A percentile compares a stretch with the other conserved stretches of the same genome.
Evolutionary conservation across 345 rosid genomes (phyloP).

Genomic region (Lumnitzera racemosa): DNA sequence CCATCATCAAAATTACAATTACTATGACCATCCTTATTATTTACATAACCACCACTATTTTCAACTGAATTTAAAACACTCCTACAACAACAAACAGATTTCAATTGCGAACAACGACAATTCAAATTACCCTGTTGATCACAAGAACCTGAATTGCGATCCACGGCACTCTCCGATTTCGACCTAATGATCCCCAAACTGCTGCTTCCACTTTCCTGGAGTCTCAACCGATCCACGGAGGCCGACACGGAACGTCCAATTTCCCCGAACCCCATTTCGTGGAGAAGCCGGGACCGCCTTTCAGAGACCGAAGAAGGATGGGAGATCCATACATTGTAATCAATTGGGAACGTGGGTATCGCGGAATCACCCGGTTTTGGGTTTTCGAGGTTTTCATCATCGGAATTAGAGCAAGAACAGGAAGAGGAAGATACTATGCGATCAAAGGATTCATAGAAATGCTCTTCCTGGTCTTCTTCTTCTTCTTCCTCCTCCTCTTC

Average conservation of each 20-base stretch:
- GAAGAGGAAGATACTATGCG: slow-evolving; percentile 23
- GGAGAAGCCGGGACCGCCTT: slow-evolving; percentile 32
- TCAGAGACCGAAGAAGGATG: slow-evolving; percentile 38
- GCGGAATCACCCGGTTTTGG: slow-evolving; percentile 18
- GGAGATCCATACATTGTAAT: slow-evolving; percentile 41
- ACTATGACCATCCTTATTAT: slow-evolving; percentile 4
- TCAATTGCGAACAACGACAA: background rate
- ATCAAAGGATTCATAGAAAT: slow-evolving; percentile 33
- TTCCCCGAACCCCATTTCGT: slow-evolving; percentile 28
- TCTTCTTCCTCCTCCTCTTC: too few species aligned
- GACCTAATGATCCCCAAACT: slow-evolving; percentile 21
- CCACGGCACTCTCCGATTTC: slow-evolving; percentile 22
- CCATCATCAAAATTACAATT: background rate
- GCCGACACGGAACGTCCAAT: slow-evolving; percentile 11
- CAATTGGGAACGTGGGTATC: slow-evolving; percentile 10
- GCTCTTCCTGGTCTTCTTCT: slow-evolving; percentile 25
- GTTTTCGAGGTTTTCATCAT: slow-evolving; percentile 26
- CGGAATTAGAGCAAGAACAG: slow-evolving; percentile 25
- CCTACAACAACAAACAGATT: slow-evolving; percentile 4
- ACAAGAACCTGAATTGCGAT: slow-evolving; percentile 10
- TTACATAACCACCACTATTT: slow-evolving; percentile 9
- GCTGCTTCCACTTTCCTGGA: slow-evolving; percentile 4
- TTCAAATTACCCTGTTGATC: slow-evolving; percentile 6
- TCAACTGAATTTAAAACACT: slow-evolving; percentile 6
- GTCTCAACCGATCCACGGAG: slow-evolving; percentile 1